Base-by-base conservation (phyloP, 306 rosid species). In the Prunus campanulata region DNA sequence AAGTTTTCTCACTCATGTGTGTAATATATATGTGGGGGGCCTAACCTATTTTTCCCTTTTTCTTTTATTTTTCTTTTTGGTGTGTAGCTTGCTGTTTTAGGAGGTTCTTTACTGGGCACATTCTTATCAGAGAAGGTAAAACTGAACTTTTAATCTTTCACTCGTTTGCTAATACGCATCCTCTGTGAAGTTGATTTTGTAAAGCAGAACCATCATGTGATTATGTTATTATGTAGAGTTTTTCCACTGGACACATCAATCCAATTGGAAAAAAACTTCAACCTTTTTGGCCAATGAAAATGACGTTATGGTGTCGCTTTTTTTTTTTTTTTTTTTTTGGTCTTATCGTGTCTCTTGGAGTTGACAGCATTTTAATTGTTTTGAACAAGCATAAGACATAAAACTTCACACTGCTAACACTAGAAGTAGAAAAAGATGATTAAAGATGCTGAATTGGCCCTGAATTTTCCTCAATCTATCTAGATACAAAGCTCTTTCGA, bases 81-180 rank as follows among this genome's bases (percentile, higher is more conserved):
- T 29, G 24, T 75, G 85, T 92, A 96, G 98, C 74, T 95, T 80
- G 99, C 98, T 77, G 97, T 96, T 25, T 84, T 96, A 76, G 99
- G 98, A 77, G 98, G 98, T 74, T 90, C 99, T 66, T 80, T 96
- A 76, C 78, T 96, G 20, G 99, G 99, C 72, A 82, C 96, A 70
- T 90, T 91, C 84, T 81, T 96, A 79, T 92, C 98, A n/a, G 97
- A 92, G 88, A 96, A 89, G 98, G 98, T 92, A 88, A 78, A 30
- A 16, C 59, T 70, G n/a, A 75, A 74, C 74, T 61, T 85, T 72
- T 67, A 39, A 76, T 64, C 59, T 68, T 59, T 51, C 19, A 12
- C 63, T 50, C 79, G 18, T 67, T 59, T 56, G 64, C 57, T 22
- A 70, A 16, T 52, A 22, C 15, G 19, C 20, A 19, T 47, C 42